Percentiles rank a stretch among this genome's conserved stretches.
These are phyloP conservation scores for Umbelopsis vinacea DNA, from an alignment of 192 early-diverging fungal species.

Conservation along the genomic window DNA sequence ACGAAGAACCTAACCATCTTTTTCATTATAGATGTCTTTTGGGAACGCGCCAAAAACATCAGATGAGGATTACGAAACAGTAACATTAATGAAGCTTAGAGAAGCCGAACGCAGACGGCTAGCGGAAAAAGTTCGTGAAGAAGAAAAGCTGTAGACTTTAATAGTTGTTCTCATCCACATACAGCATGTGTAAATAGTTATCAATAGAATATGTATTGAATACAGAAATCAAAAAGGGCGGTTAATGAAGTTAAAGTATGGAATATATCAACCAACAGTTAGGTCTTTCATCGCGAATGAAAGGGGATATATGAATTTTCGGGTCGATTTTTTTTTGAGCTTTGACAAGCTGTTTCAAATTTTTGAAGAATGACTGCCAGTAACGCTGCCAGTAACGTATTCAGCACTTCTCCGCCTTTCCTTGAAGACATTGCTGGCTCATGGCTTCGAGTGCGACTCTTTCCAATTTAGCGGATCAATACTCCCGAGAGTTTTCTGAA, in stretches of 20 bases:
- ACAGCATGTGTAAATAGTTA: not conserved
- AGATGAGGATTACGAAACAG: conserved; percentile 48
- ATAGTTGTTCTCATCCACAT: not conserved
- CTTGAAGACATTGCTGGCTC: conserved; percentile 4
- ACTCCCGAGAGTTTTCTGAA: not conserved
- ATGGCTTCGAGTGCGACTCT: not conserved
- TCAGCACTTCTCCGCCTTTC: not conserved
- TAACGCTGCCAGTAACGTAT: too few relatives aligned
- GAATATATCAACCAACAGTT: not conserved
- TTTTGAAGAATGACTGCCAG: too few relatives aligned
- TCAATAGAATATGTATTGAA: not conserved
- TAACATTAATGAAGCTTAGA: conserved; percentile 50
- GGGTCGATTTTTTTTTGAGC: too few relatives aligned
- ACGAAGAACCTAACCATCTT: conserved; percentile 20
- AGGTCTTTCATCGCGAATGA: too few relatives aligned
- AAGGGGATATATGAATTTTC: too few relatives aligned
- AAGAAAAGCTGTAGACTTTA: not conserved
- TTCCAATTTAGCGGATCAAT: not conserved
- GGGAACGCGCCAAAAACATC: conserved; percentile 28
- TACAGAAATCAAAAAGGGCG: not conserved
- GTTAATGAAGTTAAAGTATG: too few relatives aligned
- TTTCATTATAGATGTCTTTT: conserved; percentile 26
- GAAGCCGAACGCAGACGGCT: conserved; percentile 48
- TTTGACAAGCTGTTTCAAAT: too few relatives aligned
- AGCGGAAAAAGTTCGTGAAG: conserved; percentile 34